These are phyloP conservation scores for Candida oleophila DNA, from an alignment of 805 yeast genomes.

Conservation along the genomic window DNA sequence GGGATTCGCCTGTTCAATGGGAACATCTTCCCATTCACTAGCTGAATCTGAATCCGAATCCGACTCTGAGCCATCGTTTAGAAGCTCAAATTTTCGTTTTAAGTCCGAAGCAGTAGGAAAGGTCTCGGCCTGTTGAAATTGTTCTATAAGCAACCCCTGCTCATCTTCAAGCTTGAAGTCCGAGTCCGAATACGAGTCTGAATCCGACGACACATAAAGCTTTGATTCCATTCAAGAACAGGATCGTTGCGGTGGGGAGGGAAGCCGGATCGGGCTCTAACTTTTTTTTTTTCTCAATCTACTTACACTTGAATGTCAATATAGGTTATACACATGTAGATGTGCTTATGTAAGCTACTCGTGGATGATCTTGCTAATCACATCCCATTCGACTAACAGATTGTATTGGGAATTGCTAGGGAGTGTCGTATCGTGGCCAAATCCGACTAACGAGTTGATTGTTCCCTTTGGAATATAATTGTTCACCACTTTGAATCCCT, in stretches of 20 bases:
- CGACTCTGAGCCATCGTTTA: not conserved
- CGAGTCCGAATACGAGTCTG: slow-evolving; percentile 5
- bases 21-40: slow-evolving; percentile 20
- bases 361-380: slow-evolving; percentile 25
- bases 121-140: slow-evolving; percentile 2
- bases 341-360: slow-evolving; percentile 2
- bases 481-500: slow-evolving; percentile 18
- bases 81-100: not conserved
- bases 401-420: slow-evolving; percentile 23
- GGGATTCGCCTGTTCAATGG: slow-evolving; percentile 1
- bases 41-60: slow-evolving; percentile 4
- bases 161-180: not conserved
- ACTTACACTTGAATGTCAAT: not conserved
- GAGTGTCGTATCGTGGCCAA: slow-evolving; percentile 31
- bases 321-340: not conserved
- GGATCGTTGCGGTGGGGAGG: not conserved
- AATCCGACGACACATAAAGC: slow-evolving; percentile 3
- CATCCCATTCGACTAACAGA: slow-evolving; percentile 28
- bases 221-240: not conserved
- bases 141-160: not conserved
- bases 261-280: no score
- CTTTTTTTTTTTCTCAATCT: no score
- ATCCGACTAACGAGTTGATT: slow-evolving; percentile 20
- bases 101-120: slow-evolving; percentile 1
- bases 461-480: slow-evolving; percentile 21